These are phyloP conservation scores for Xenoacremonium recifei DNA, from an alignment of 2,329 filamentous ascomycete genomes.

Conservation along the genomic window DNA sequence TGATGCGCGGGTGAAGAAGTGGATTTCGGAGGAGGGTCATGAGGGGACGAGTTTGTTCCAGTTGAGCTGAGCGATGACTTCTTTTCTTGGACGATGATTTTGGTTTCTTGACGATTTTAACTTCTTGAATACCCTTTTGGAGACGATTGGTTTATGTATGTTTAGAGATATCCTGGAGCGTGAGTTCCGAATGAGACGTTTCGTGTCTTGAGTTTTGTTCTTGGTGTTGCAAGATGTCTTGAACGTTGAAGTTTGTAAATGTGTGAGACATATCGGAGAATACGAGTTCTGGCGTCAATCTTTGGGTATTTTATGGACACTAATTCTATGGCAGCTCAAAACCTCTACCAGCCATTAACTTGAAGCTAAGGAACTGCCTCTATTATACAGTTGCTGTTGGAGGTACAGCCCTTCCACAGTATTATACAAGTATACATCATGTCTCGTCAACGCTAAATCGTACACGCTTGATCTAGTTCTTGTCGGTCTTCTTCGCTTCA, in stretches of 20 bases:
- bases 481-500: slow-evolving; percentile 20
- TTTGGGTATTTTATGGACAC: too few relatives aligned
- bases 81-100: too few relatives aligned
- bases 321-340: too few relatives aligned
- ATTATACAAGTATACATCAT: slow-evolving; percentile 22
- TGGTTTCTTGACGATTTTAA: too few relatives aligned
- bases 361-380: too few relatives aligned
- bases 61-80: slow-evolving; percentile 4
- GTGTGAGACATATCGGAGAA: background rate
- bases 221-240: too few relatives aligned
- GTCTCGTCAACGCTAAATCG: background rate
- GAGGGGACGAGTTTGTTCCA: slow-evolving; percentile 23
- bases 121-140: slow-evolving; percentile 6
- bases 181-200: background rate
- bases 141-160: background rate
- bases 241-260: too few relatives aligned
- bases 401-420: slow-evolving; percentile 19
- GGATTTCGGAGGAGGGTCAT: background rate
- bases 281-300: slow-evolving; percentile 8
- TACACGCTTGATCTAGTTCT: background rate
- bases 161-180: background rate
- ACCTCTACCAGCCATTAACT: too few relatives aligned
- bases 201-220: background rate
- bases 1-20: background rate
- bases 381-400: too few relatives aligned